Base-by-base conservation (phyloP, 2,329 filamentous ascomycete species). In the Lasiodiplodia theobromae region DNA sequence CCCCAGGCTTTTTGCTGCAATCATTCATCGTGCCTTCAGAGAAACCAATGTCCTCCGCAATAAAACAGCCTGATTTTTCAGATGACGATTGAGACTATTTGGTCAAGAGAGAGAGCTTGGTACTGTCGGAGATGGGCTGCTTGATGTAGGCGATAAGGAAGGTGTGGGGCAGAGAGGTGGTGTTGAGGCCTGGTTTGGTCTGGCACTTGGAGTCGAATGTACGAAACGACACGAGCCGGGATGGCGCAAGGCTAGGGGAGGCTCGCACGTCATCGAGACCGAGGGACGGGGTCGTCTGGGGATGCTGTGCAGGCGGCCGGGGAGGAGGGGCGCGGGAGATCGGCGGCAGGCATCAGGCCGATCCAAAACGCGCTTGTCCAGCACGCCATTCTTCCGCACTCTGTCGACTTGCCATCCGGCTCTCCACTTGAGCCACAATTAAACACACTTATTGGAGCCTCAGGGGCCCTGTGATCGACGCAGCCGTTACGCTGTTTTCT, bases 401-500 rank as follows among this genome's bases (percentile, higher is more conserved):
- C 25, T 63, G 40, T 49, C 58, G 58, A 63, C 40, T 47, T 51
- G 40, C 25, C 21, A 63, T 10, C 2, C 40, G 28, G 40, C 40
- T 28, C 44, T 63, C 58, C 58, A 63, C 58, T 25, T 63, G 23
- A n/a, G 38, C 25, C 40, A 44, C 38, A 11, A 23, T 11, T 34
- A 16, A 18, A 12, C 18, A 23, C 58, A 28, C 5, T 51, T 11
- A 18, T 47, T 63, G 44, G 40, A n/a, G 25, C 40, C 58, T 63
- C 58, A 63, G 58, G 58, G 38, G 58, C 25, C 4, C 14, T 12
- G 21, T 28, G 58, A 47, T 34, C 38, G 40, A 21, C 25, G 40
- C 6, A 21, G 6, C 38, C 44, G 40, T 63, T 63, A 63, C 58
- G 37, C 18, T n/a, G 58, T 63, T 63, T 63, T 63, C 58, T 21